Percentiles rank a stretch among this genome's conserved stretches.
These are phyloP conservation scores for Biancaea sappan DNA, from an alignment of 306 rosid genomes.

Conservation along the genomic window DNA sequence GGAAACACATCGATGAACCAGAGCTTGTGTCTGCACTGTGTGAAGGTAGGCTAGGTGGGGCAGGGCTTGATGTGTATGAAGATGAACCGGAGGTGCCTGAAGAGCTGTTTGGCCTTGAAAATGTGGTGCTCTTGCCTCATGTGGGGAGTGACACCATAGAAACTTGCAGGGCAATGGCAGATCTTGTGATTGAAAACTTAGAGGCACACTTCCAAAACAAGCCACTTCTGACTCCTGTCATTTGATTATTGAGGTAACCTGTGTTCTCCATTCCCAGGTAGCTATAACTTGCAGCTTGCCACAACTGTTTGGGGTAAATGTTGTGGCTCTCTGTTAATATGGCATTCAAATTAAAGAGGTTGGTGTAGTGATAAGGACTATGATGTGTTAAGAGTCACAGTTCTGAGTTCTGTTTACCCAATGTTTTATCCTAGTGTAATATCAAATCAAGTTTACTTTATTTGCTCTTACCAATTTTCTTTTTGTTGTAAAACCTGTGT, in stretches of 20 bases:
- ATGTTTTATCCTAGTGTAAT: too few species aligned
- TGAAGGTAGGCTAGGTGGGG: constrained; percentile 67
- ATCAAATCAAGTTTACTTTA: neutral
- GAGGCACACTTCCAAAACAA: constrained; percentile 58
- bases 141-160: constrained; percentile 64
- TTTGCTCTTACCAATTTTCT: neutral
- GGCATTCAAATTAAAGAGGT: neutral
- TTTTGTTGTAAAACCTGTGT: too few species aligned
- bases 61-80: constrained; percentile 78
- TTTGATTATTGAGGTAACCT: constrained; percentile 33
- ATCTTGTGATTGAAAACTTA: constrained; percentile 63
- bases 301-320: neutral
- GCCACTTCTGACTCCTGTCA: constrained; percentile 57
- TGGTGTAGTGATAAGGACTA: neutral
- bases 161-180: constrained; percentile 67
- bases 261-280: neutral
- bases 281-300: too few species aligned
- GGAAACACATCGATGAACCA: constrained; percentile 45
- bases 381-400: neutral
- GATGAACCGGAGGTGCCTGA: constrained; percentile 65
- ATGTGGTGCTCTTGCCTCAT: constrained; percentile 70
- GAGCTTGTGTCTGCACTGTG: constrained; percentile 65
- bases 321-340: too few species aligned
- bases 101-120: constrained; percentile 52
- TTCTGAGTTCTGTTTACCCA: neutral